Percentiles rank a stretch among this genome's conserved stretches.
These are phyloP conservation scores for Pulveroboletus sp. DNA, from an alignment of 768 basidiomycete genomes.

Conservation along the genomic window DNA sequence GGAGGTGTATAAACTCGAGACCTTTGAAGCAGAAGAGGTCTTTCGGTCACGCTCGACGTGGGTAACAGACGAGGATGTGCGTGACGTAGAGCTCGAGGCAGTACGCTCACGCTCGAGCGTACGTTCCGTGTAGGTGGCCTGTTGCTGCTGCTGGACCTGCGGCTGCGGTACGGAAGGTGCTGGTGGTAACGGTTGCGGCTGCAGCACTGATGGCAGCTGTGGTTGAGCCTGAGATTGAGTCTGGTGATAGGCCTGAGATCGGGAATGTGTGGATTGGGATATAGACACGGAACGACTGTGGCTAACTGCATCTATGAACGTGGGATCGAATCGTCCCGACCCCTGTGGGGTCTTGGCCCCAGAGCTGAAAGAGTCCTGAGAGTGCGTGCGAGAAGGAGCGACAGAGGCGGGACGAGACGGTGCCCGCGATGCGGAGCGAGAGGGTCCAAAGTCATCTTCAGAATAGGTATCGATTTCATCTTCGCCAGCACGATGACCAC, in stretches of 20 bases:
- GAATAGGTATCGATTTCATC: conserved; percentile 62
- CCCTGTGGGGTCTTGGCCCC: conserved; percentile 31
- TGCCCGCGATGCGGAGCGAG: conserved; percentile 29
- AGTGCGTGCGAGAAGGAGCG: conserved; percentile 51
- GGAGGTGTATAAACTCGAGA: conserved; percentile 32
- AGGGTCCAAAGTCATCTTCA: conserved; percentile 53
- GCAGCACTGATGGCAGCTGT: neutral
- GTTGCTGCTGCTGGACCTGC: conserved; percentile 6
- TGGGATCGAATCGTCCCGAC: conserved; percentile 22
- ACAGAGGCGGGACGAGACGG: conserved; percentile 43
- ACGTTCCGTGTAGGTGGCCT: conserved; percentile 23
- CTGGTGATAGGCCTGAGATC: conserved; percentile 13
- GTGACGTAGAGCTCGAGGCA: conserved; percentile 25
- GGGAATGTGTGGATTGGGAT: conserved; percentile 18
- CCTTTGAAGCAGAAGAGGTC: conserved; percentile 20
- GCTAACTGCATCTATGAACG: conserved; percentile 28
- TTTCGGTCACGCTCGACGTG: conserved; percentile 27
- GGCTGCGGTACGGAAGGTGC: neutral
- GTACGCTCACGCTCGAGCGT: conserved; percentile 20
- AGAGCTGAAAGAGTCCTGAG: conserved; percentile 38
- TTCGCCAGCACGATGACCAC: conserved; percentile 68
- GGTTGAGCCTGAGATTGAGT: conserved; percentile 11
- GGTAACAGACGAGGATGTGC: conserved; percentile 17
- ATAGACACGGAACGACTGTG: conserved; percentile 23
- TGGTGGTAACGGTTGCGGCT: neutral